Percentiles rank a stretch among this genome's conserved stretches.
These are phyloP conservation scores for Colletotrichum tabaci DNA, from an alignment of 2,329 filamentous ascomycete species.

Conservation along the genomic window DNA sequence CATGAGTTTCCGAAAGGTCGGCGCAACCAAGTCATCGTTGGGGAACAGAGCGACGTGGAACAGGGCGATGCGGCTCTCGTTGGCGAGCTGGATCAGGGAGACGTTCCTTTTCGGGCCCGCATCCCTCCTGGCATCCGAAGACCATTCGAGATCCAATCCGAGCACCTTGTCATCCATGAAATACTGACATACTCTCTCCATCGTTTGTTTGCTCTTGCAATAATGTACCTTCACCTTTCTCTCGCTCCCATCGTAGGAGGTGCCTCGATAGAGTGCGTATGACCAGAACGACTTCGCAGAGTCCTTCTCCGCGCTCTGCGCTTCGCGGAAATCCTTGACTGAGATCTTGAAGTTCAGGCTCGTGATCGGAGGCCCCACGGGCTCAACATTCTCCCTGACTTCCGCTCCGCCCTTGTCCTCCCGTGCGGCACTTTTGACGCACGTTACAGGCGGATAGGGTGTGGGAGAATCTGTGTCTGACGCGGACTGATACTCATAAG, in stretches of 20 bases:
- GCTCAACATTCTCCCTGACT: not conserved
- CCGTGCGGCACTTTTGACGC: not conserved
- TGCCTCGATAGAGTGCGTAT: conserved; percentile 75
- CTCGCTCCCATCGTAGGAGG: conserved; percentile 55
- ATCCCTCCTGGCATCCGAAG: conserved; percentile 61
- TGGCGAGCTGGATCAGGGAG: conserved; percentile 87
- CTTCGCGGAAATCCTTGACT: conserved; percentile 61
- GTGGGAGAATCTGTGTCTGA: not conserved
- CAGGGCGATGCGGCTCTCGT: conserved; percentile 80
- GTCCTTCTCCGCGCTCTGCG: conserved; percentile 61
- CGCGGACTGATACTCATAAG: conserved; percentile 15
- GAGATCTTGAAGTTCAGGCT: conserved; percentile 63
- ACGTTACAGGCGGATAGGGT: conserved; percentile 3
- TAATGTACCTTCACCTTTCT: conserved; percentile 80
- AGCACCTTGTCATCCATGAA: conserved; percentile 80
- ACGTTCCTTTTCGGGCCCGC: conserved; percentile 76
- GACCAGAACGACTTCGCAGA: conserved; percentile 75
- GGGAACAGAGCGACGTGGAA: conserved; percentile 83
- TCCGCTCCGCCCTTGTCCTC: not conserved
- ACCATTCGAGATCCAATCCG: conserved; percentile 95
- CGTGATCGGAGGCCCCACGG: conserved; percentile 53
- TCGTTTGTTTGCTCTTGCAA: conserved; percentile 76
- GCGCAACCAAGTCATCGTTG: conserved; percentile 74
- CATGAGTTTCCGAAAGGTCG: conserved; percentile 79
- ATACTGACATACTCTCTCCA: conserved; percentile 76